Percentiles rank a stretch among this genome's conserved stretches.
These are phyloP conservation scores for Ogataea populi-albae DNA, from an alignment of 805 yeast species.

Conservation along the genomic window DNA sequence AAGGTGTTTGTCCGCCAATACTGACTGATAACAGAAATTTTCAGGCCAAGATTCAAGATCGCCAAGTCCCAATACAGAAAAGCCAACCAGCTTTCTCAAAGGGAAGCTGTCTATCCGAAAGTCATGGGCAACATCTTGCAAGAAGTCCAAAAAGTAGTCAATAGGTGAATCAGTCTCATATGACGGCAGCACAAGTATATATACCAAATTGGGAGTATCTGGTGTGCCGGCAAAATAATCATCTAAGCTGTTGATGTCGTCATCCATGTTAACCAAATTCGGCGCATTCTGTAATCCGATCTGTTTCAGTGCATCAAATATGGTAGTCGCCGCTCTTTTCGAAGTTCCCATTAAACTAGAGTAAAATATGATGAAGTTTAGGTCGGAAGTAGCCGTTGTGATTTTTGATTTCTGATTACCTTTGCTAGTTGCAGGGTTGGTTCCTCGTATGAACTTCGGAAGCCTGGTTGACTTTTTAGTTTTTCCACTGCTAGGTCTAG, in stretches of 20 bases:
- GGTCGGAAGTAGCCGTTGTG: too few species aligned
- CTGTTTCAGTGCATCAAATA: conserved; percentile 39
- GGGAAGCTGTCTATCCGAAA: conserved; percentile 85
- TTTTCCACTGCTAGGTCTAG: not conserved
- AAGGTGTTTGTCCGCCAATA: conserved; percentile 66
- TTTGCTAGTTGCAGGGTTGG: too few species aligned
- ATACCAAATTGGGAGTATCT: conserved; percentile 44
- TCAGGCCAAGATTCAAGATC: conserved; percentile 81
- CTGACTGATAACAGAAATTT: conserved; percentile 85
- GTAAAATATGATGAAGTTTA: conserved; percentile 68
- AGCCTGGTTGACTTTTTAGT: conserved; percentile 34
- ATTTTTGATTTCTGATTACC: conserved; percentile 27
- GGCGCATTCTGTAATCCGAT: conserved; percentile 39
- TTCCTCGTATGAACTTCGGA: conserved; percentile 18
- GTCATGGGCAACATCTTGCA: conserved; percentile 78
- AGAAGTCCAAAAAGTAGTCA: conserved; percentile 78
- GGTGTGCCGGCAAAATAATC: conserved; percentile 75
- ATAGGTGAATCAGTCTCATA: conserved; percentile 92
- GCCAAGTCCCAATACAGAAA: conserved; percentile 83
- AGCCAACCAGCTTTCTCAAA: conserved; percentile 64
- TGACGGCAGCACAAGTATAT: conserved; percentile 78
- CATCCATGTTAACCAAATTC: conserved; percentile 66
- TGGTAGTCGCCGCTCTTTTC: conserved; percentile 58
- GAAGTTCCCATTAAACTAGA: conserved; percentile 86
- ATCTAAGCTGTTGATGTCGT: conserved; percentile 78